A percentile compares a stretch with the other conserved stretches of the same genome.
Evolutionary conservation across 2,329 filamentous ascomycete genomes (phyloP).

Genomic region (Penicillium frequentans): DNA sequence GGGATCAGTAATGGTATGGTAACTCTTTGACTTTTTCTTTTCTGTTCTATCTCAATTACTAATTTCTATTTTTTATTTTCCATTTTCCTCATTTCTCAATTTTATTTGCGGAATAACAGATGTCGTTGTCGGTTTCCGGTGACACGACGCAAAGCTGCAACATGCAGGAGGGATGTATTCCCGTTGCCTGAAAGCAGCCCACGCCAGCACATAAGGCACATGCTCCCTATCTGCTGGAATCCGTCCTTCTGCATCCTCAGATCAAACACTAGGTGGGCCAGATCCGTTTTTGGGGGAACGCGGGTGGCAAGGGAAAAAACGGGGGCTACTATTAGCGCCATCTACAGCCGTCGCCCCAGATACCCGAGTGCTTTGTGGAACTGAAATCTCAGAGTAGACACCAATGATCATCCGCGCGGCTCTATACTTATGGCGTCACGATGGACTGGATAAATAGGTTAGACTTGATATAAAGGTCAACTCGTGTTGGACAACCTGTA

Average conservation of each 20-base stretch:
- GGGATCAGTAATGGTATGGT: slow-evolving; percentile 26
- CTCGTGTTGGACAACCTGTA: no score
- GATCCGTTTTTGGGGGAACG: not conserved
- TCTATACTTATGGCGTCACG: slow-evolving; percentile 23
- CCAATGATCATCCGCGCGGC: slow-evolving; percentile 31
- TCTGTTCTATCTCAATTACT: not conserved
- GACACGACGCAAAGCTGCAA: slow-evolving; percentile 19
- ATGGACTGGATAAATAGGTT: not conserved
- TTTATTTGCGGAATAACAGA: slow-evolving; percentile 6
- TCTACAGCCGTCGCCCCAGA: not conserved
- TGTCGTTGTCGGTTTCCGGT: slow-evolving; percentile 15
- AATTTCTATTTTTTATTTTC: not conserved
- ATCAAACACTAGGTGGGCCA: slow-evolving; percentile 17
- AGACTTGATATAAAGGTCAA: no score
- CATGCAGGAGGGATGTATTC: slow-evolving; percentile 12
- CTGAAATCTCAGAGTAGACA: slow-evolving; percentile 14
- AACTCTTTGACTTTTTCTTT: not conserved
- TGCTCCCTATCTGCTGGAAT: slow-evolving; percentile 22
- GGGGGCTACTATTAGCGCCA: not conserved
- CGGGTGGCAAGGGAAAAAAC: not conserved
- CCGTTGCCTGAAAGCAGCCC: slow-evolving; percentile 17
- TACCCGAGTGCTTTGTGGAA: not conserved
- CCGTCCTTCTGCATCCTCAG: slow-evolving; percentile 20
- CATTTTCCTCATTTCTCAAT: not conserved
- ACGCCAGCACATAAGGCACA: slow-evolving; percentile 27